Evolutionary conservation across 768 basidiomycete species (phyloP).

Genomic region (Boletus insuetus): DNA sequence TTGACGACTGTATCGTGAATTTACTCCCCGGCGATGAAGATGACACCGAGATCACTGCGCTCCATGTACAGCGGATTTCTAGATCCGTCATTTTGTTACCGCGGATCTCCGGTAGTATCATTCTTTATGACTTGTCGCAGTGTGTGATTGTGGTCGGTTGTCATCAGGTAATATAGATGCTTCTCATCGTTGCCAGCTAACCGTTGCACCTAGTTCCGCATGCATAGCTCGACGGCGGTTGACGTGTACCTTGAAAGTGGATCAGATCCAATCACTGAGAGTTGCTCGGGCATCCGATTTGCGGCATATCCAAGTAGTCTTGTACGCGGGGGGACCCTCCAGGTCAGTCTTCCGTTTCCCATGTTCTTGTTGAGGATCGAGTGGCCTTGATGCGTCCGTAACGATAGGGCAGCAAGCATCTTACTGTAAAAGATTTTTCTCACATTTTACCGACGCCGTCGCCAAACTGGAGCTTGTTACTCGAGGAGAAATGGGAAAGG

Average conservation of each 20-base stretch:
- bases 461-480: conserved; percentile 59
- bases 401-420: conserved; percentile 36
- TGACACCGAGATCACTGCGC: conserved; percentile 10
- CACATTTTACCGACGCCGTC: conserved; percentile 76
- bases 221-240: conserved; percentile 69
- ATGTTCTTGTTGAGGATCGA: neutral
- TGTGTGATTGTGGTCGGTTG: conserved; percentile 72
- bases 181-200: neutral
- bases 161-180: conserved; percentile 61
- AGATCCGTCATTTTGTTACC: conserved; percentile 68
- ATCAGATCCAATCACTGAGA: conserved; percentile 81
- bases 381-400: neutral
- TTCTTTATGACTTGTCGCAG: conserved; percentile 60
- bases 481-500: conserved; percentile 11
- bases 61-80: conserved; percentile 48
- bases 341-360: conserved; percentile 15
- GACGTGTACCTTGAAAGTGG: conserved; percentile 64
- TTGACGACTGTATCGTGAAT: conserved; percentile 71
- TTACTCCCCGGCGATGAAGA: conserved; percentile 37
- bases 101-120: conserved; percentile 61
- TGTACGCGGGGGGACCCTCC: neutral
- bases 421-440: conserved; percentile 79
- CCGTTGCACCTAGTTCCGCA: conserved; percentile 63
- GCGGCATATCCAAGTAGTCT: conserved; percentile 50
- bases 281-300: conserved; percentile 63